Evolutionary conservation across 371 early-diverging fungal species (phyloP).

Genomic region (Rhizopus delemar): DNA sequence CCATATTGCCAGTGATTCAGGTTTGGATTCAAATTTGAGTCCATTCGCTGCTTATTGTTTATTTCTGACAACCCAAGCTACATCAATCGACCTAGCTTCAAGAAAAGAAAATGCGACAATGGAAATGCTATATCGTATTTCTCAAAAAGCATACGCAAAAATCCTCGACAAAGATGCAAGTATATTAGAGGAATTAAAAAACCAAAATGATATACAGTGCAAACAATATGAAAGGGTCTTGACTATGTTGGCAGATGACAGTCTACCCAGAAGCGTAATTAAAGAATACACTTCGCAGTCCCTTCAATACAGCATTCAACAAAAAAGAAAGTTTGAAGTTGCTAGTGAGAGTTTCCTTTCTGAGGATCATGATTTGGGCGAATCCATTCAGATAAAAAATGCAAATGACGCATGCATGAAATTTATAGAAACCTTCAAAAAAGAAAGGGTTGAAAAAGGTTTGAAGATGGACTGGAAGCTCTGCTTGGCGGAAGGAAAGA

Average conservation of each 20-base stretch:
- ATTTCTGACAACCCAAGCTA: slow-evolving; percentile 2
- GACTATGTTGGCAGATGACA: neutral
- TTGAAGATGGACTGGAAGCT: slow-evolving; percentile 5
- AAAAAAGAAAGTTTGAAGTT: neutral
- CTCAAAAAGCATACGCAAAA: neutral
- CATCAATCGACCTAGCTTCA: slow-evolving; percentile 1
- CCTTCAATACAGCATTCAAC: neutral
- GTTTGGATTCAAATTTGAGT: neutral
- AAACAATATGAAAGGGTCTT: neutral
- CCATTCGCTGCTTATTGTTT: neutral
- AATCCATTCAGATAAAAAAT: neutral
- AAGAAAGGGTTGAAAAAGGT: slow-evolving; percentile 5
- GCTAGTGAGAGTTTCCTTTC: neutral
- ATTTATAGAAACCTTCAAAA: slow-evolving; percentile 11
- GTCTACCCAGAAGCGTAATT: neutral
- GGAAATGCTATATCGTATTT: slow-evolving; percentile 8
- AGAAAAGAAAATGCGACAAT: neutral
- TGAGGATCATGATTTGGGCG: neutral
- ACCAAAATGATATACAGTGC: neutral
- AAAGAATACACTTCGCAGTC: neutral
- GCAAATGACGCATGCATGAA: neutral
- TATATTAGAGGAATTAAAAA: neutral
- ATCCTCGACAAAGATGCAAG: neutral
- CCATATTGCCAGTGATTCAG: neutral
- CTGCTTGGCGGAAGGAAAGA: slow-evolving; percentile 6